Base-by-base conservation (phyloP, 257 asterid species). In the Nicotiana noctiflora region DNA sequence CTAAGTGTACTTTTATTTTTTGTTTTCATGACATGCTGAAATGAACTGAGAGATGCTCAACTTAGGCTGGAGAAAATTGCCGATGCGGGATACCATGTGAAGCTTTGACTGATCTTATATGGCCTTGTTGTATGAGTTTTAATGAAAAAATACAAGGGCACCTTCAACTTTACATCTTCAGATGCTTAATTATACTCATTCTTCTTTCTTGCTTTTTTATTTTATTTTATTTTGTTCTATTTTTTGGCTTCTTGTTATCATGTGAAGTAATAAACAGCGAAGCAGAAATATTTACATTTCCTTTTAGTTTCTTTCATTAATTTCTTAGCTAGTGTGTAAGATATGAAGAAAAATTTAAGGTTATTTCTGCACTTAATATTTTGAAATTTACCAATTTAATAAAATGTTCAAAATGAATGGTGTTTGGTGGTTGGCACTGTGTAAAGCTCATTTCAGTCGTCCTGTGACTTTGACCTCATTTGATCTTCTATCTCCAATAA, bases 51-150 rank as follows among this genome's bases (percentile, higher is more conserved):
- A 65, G 49, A 65, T 65, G 23, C 25, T 65, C 49, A 65, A 15
- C 32, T 65, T 65, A 29, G 74, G 74, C 74, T 65, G 74, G 74
- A 65, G 23, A 65, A 29, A 64, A 29, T 29, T 65, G 74, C 74
- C 7, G 14, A 15, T 65, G 49, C 49, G 17, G 74, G 74, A 65
- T 65, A 65, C 17, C 49, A 29, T 65, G 49, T 65, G 31, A 64
- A 2, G 11, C n/a, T 15, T 25, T 62, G 68, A 62, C 68, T 10
- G 25, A 25, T 62, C 13, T 34, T 62, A 25, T 62, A 62, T 62
- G 68, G 68, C 68, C 68, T 62, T 25, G 68, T 62, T 12, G 15
- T 14, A 63, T 63, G 70, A 63, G 19, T 63, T 13, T 27, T 63
- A 63, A 15, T 27, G 40, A 63, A 12, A 63, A 63, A 63, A 27